These are phyloP conservation scores for Mycena kentingensis DNA, from an alignment of 768 basidiomycete species.

Conservation along the genomic window DNA sequence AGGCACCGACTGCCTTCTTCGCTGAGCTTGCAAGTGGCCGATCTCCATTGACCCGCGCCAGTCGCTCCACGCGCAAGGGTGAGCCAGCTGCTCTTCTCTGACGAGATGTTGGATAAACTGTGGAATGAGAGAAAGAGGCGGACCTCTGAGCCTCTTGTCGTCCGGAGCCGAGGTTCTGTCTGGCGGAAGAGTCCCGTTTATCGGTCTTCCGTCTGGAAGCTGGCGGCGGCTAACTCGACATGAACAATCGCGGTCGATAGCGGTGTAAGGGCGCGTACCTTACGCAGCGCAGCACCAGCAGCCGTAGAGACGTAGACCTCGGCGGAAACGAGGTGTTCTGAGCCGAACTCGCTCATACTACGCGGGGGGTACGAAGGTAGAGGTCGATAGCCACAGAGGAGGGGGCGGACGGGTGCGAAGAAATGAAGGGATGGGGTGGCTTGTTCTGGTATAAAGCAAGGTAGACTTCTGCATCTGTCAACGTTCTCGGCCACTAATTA, in stretches of 20 bases:
- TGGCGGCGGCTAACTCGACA: constrained; percentile 39
- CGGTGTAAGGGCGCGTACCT: constrained; percentile 43
- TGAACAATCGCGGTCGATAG: background rate
- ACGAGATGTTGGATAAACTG: constrained; percentile 1
- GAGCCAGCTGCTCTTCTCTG: constrained; percentile 78
- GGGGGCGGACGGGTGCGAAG: too few relatives aligned
- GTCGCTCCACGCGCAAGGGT: constrained; percentile 52
- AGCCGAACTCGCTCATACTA: constrained; percentile 6
- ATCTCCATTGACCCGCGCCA: constrained; percentile 66
- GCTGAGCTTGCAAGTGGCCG: constrained; percentile 68
- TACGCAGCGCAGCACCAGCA: constrained; percentile 53
- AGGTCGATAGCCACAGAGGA: background rate
- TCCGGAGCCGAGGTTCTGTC: constrained; percentile 42
- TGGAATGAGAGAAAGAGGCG: constrained; percentile 4
- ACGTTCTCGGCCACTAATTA: background rate
- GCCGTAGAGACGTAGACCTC: constrained; percentile 63
- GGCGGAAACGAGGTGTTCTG: constrained; percentile 61
- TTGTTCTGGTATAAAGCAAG: background rate
- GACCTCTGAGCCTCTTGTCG: constrained; percentile 66
- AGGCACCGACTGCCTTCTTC: constrained; percentile 70
- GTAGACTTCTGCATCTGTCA: background rate
- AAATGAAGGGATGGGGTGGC: too few relatives aligned
- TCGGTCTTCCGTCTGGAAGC: constrained; percentile 54
- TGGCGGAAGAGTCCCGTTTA: constrained; percentile 50
- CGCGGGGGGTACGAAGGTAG: constrained; percentile 4